Conservation (phyloP, 208 protist species). For the Herpetomonas muscarum region DNA sequence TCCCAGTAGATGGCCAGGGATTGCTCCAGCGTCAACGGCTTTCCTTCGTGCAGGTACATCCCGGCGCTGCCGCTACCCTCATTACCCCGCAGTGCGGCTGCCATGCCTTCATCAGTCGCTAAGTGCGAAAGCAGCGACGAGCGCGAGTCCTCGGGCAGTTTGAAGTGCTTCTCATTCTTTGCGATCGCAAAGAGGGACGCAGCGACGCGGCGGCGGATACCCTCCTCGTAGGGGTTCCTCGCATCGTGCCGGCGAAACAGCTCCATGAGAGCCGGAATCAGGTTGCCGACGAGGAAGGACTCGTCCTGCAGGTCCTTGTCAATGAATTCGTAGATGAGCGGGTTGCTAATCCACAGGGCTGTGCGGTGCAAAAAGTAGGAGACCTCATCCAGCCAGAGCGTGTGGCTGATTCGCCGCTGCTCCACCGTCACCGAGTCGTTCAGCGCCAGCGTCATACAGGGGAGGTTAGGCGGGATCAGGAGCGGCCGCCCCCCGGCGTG, state of each 20-base stretch:
- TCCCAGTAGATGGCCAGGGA: slow-evolving; percentile 57
- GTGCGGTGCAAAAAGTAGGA: slow-evolving; percentile 85
- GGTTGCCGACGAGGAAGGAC: slow-evolving; percentile 48
- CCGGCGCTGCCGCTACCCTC: slow-evolving; percentile 5
- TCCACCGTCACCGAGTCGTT: slow-evolving; percentile 83
- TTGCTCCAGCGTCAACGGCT: slow-evolving; percentile 29
- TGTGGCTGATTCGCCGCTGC: slow-evolving; percentile 65
- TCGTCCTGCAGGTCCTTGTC: slow-evolving; percentile 80
- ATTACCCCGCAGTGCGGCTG: slow-evolving; percentile 22
- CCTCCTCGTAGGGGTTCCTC: slow-evolving; percentile 32
- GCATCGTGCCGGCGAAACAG: slow-evolving; percentile 41
- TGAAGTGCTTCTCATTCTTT: slow-evolving; percentile 65
- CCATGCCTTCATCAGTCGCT: slow-evolving; percentile 38
- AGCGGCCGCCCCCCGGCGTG: slow-evolving; percentile 72
- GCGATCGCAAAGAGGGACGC: slow-evolving; percentile 53
- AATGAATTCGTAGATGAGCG: slow-evolving; percentile 84
- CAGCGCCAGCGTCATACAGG: slow-evolving; percentile 68
- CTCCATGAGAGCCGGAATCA: slow-evolving; percentile 68
- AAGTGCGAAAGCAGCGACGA: slow-evolving; percentile 37
- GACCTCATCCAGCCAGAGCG: slow-evolving; percentile 84
- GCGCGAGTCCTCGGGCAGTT: slow-evolving; percentile 38
- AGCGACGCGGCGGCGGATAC: slow-evolving; percentile 46
- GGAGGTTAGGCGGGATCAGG: slow-evolving; percentile 80
- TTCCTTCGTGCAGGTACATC: not conserved
- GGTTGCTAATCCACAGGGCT: slow-evolving; percentile 53